phyloP scores from a whole-genome alignment of 2,329 filamentous ascomycete genomes.

The Fusarium protoensiforme region DNA sequence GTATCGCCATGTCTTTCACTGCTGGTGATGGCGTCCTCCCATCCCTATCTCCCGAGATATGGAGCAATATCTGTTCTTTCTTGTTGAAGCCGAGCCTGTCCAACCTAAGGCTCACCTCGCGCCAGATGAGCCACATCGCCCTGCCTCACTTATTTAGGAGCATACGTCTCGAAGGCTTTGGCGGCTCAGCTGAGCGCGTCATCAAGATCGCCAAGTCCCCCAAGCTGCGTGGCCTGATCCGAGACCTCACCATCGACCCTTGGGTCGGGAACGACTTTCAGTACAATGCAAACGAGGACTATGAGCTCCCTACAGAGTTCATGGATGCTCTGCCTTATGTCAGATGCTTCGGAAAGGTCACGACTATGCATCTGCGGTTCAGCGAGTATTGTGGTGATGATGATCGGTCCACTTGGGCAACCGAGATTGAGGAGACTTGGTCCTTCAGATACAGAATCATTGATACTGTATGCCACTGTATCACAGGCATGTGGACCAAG shows the following conservation, averaged over 20 bases:
- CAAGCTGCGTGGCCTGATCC: constrained; percentile 5
- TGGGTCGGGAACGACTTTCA: constrained; percentile 6
- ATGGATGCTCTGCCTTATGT: constrained; percentile 21
- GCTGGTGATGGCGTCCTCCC: neutral
- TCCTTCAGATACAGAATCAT: constrained; percentile 16
- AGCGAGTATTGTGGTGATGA: neutral
- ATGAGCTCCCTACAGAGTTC: neutral
- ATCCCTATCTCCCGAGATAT: constrained; percentile 7
- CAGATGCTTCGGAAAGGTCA: neutral
- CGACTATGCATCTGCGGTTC: constrained; percentile 11
- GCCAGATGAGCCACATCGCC: neutral
- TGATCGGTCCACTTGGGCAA: too few relatives aligned
- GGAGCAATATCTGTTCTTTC: constrained; percentile 12
- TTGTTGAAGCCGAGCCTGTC: neutral
- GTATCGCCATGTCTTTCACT: neutral
- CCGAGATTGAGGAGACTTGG: neutral
- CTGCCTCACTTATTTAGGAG: constrained; percentile 1
- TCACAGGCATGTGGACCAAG: constrained; percentile 13
- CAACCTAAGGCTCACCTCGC: constrained; percentile 10
- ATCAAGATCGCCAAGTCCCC: constrained; percentile 10
- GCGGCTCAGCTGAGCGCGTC: constrained; percentile 13
- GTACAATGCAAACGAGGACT: neutral
- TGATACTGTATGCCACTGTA: constrained; percentile 15
- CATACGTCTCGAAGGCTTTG: constrained; percentile 6
- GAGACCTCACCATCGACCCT: constrained; percentile 26